Evolutionary conservation across 1,139 yeast species (phyloP), one percentile per base, ranked within the genome.

Genomic region (Suzukiozyma palmioleophila): DNA sequence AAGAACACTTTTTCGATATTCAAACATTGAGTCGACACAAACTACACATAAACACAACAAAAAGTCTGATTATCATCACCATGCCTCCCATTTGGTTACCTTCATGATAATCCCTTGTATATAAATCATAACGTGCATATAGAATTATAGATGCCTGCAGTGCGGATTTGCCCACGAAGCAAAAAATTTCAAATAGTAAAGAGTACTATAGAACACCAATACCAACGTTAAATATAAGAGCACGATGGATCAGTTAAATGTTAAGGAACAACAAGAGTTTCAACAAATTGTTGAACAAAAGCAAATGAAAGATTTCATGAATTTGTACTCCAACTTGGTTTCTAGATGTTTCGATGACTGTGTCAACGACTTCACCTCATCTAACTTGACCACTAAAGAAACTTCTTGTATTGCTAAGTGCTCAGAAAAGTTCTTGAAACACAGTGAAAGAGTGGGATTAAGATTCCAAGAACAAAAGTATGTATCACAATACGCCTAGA

Each of bases 251-350:
- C 86, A 82, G 65, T 73, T 84, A 58, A 84, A 90, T 75, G 82
- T 83, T 59, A 85, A 88, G 63, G 97, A 90, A 71, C 97, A 90
- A 68, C 97, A 88, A 69, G 95, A 89, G 58, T 90, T 90, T 66
- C 96, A 89, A 68, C 90, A 83, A 65, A 75, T 90, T 51, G 95
- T 90, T 52, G 97, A 90, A 71, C 92, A 87, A 64, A 92, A 92
- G 77, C 98, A 92, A 70, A 89, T 92, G 97, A 87, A 87, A 68
- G 98, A 92, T 64, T 92, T 90, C 81, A 90, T 90, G 97, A 83
- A 94, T 64, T 79, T 79, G 39, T 92, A 92, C 77, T 89, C 97
- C 49, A 84, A 85, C 62, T 79, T 92, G 56, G 97, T 92, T 43
- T 92, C 94, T 65, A 84, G 96, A 74, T 92, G 98, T 74, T 92